phyloP scores from a whole-genome alignment of 352 stramenopile genomes.

The Pythium plurisporium region DNA sequence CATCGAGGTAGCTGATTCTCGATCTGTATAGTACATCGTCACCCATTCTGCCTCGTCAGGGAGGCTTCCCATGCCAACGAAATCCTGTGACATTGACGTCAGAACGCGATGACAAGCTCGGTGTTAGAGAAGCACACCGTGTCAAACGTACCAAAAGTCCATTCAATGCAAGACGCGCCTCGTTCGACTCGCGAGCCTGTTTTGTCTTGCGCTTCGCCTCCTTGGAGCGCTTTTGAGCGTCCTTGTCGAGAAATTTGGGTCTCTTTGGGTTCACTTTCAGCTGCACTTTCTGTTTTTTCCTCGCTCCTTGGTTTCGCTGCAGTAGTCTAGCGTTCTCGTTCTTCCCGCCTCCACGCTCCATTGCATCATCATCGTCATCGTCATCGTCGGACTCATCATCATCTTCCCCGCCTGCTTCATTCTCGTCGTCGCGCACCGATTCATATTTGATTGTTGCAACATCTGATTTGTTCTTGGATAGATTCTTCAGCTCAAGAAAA shows the following conservation, averaged over 20 bases:
- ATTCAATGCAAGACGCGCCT: conserved; percentile 42
- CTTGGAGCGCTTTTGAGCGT: conserved; percentile 24
- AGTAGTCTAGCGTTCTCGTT: conserved; percentile 45
- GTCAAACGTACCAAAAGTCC: conserved; percentile 37
- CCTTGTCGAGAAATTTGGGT: conserved; percentile 26
- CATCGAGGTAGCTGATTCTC: conserved; percentile 55
- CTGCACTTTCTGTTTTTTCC: conserved; percentile 1
- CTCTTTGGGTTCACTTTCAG: conserved; percentile 20
- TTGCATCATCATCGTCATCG: conserved; percentile 25
- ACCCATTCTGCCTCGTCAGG: conserved; percentile 75
- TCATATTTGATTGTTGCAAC: neutral
- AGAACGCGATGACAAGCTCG: no score
- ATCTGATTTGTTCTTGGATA: conserved; percentile 3
- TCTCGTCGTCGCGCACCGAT: no score
- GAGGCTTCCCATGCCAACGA: conserved; percentile 68
- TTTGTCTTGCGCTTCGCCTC: conserved; percentile 42
- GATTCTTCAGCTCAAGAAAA: conserved; percentile 57
- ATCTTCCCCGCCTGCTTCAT: conserved; percentile 8
- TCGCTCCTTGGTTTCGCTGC: conserved; percentile 19
- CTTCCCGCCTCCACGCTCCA: conserved; percentile 18
- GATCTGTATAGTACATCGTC: conserved; percentile 70
- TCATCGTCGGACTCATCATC: conserved; percentile 25
- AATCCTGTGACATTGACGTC: no score
- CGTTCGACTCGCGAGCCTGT: conserved; percentile 48
- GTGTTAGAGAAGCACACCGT: no score